phyloP scores from a whole-genome alignment of 78 protist genomes.

The Guillardia theta region DNA sequence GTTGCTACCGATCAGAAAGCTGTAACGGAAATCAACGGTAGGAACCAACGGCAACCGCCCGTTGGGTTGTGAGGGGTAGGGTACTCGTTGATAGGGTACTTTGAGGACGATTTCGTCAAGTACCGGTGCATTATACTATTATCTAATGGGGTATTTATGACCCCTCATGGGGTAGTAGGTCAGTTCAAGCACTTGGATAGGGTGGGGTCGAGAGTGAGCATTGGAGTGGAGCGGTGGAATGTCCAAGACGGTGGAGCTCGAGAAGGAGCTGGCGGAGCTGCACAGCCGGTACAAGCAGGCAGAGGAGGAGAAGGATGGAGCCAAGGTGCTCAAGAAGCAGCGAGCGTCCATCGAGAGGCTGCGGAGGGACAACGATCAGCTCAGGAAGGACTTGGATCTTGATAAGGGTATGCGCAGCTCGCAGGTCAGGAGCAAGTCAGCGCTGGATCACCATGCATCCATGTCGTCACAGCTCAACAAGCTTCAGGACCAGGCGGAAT shows the following conservation, averaged over 20 bases:
- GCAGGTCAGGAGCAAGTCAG: neutral
- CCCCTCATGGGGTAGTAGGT: too few species aligned
- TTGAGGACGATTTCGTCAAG: too few species aligned
- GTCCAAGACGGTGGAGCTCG: neutral
- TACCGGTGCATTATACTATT: too few species aligned
- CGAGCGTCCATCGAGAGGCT: conserved; percentile 16
- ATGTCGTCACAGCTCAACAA: neutral
- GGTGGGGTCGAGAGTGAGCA: too few species aligned
- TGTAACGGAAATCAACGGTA: too few species aligned
- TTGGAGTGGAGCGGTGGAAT: too few species aligned
- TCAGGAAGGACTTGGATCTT: neutral
- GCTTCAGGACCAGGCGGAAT: conserved; percentile 44
- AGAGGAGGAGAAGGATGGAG: neutral
- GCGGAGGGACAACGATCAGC: neutral
- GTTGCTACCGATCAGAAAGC: too few species aligned
- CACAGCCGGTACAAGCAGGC: neutral
- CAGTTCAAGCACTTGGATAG: too few species aligned
- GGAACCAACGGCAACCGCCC: too few species aligned
- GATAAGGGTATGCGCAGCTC: neutral
- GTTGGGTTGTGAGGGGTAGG: too few species aligned
- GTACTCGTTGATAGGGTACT: too few species aligned
- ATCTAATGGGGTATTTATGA: too few species aligned
- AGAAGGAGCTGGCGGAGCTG: conserved; percentile 17
- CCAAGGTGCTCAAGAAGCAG: neutral
- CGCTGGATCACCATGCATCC: neutral